Conservation (phyloP, 208 protist genomes). For the Acanthamoeba polyphaga region DNA sequence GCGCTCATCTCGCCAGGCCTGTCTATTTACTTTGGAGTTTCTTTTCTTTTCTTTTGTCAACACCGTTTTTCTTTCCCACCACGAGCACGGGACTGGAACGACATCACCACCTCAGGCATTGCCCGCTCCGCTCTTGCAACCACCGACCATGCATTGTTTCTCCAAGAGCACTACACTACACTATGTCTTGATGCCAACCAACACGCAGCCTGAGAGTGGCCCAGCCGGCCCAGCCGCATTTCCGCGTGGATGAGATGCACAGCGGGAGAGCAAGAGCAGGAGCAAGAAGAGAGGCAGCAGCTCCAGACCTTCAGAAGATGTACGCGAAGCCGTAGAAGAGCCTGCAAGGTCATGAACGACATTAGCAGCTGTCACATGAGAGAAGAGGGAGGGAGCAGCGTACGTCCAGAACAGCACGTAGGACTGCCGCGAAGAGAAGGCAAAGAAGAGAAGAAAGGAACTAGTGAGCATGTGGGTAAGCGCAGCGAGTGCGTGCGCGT, state of each 20-base stretch:
- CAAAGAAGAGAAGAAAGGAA: neutral
- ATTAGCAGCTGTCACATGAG: neutral
- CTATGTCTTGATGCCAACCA: too few relatives aligned
- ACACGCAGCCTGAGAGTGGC: too few relatives aligned
- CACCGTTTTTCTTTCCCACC: neutral
- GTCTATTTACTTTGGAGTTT: neutral
- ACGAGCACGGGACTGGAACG: too few relatives aligned
- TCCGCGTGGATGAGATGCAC: too few relatives aligned
- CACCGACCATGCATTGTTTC: too few relatives aligned
- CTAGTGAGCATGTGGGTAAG: neutral
- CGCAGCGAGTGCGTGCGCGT: neutral
- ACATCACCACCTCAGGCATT: too few relatives aligned
- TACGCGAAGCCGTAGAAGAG: constrained; percentile 55
- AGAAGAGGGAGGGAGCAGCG: neutral
- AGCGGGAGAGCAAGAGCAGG: too few relatives aligned
- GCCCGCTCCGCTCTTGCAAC: too few relatives aligned
- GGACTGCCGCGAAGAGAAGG: neutral
- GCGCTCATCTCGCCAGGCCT: neutral
- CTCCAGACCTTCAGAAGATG: neutral
- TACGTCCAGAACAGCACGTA: constrained; percentile 60
- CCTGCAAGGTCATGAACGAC: neutral
- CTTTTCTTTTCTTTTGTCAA: neutral
- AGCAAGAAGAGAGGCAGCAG: too few relatives aligned
- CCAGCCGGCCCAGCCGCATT: too few relatives aligned
- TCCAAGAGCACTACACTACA: too few relatives aligned